Evolutionary conservation across 345 rosid species (phyloP).

Genomic region (Draba incana): DNA sequence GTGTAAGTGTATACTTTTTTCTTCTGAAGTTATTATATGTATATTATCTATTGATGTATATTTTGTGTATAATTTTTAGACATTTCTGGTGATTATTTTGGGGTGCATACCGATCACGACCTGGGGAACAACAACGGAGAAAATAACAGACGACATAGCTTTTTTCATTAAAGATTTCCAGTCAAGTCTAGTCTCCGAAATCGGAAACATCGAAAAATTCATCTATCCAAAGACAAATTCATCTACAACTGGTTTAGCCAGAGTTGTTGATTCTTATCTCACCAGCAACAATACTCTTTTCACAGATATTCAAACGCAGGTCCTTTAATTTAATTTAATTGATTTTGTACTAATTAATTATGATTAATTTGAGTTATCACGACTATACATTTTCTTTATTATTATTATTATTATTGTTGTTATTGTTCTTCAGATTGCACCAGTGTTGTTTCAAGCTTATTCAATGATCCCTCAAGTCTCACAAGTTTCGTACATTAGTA

Average conservation of each 20-base stretch:
- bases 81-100: constrained; percentile 16
- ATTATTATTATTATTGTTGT: not conserved
- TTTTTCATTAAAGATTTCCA: constrained; percentile 13
- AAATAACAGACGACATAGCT: constrained; percentile 6
- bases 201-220: constrained; percentile 25
- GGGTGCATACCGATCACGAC: constrained; percentile 20
- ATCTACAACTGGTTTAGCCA: constrained; percentile 34
- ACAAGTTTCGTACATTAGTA: constrained; percentile 34
- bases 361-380: not conserved
- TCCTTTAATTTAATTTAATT: not conserved
- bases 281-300: constrained; percentile 13
- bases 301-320: constrained; percentile 35
- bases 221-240: not conserved
- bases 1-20: no score
- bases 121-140: constrained; percentile 24
- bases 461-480: constrained; percentile 36
- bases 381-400: not conserved
- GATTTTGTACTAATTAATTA: not conserved
- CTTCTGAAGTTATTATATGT: no score
- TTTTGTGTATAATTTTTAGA: constrained; percentile 13
- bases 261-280: constrained; percentile 30
- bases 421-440: constrained; percentile 27
- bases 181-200: constrained; percentile 24
- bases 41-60: not conserved
- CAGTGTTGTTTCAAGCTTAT: constrained; percentile 37